A percentile compares a stretch with the other conserved stretches of the same genome.
Evolutionary conservation across 306 rosid genomes (phyloP).

Genomic region (Cucurbita pepo): DNA sequence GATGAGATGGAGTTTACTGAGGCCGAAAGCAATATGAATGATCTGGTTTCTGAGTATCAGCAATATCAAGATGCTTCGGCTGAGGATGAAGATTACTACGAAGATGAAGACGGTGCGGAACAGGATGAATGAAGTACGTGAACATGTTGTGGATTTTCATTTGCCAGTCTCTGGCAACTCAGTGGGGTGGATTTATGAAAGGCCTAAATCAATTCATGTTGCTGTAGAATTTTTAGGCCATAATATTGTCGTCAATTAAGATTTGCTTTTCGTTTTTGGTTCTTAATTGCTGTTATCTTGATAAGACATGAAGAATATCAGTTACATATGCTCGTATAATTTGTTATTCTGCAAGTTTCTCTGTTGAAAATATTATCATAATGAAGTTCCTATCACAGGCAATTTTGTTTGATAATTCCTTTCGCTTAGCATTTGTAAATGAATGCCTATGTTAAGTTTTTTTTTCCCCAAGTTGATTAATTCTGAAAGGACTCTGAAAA

Average conservation of each 20-base stretch:
- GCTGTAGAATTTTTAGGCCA: constrained; percentile 7
- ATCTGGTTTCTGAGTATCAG: constrained; percentile 34
- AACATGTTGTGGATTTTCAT: neutral
- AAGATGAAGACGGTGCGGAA: constrained; percentile 13
- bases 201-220: neutral
- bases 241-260: constrained; percentile 7
- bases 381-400: neutral
- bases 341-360: neutral
- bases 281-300: constrained; percentile 6
- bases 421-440: too few relatives aligned
- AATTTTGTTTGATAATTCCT: too few relatives aligned
- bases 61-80: constrained; percentile 45
- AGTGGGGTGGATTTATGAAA: neutral
- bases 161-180: constrained; percentile 3
- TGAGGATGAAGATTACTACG: constrained; percentile 37
- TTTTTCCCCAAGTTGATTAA: too few relatives aligned
- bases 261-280: constrained; percentile 3
- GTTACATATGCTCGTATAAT: constrained; percentile 1
- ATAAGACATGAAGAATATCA: constrained; percentile 1
- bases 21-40: constrained; percentile 38
- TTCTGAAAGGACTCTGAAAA: neutral
- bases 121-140: constrained; percentile 1
- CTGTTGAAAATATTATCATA: neutral
- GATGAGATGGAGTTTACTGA: constrained; percentile 34
- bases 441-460: neutral